phyloP scores from a whole-genome alignment of 768 basidiomycete genomes.

The Cystofilobasidium bisporidii region DNA sequence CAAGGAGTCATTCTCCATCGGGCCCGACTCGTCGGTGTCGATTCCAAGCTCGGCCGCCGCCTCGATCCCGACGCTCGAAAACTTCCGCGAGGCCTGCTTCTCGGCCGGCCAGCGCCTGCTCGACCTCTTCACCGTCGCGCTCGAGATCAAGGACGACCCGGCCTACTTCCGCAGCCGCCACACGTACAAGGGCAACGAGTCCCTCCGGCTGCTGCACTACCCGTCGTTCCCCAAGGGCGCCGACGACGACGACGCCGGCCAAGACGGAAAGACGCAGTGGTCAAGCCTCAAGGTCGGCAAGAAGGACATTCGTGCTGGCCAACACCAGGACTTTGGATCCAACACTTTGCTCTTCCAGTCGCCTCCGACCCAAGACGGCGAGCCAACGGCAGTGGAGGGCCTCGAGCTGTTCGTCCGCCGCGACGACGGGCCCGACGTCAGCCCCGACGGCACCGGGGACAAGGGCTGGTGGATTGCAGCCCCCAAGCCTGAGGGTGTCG shows the following conservation, averaged over 20 bases:
- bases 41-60: neutral
- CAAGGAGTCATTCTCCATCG: constrained; percentile 17
- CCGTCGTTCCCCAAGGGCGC: constrained; percentile 9
- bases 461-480: constrained; percentile 15
- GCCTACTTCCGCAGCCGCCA: constrained; percentile 5
- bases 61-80: neutral
- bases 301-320: constrained; percentile 10
- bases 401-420: constrained; percentile 11
- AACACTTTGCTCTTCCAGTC: constrained; percentile 10
- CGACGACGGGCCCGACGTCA: neutral
- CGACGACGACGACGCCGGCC: neutral
- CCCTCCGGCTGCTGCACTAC: constrained; percentile 9
- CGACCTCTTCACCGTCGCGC: constrained; percentile 6
- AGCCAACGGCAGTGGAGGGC: constrained; percentile 1
- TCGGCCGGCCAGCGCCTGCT: neutral
- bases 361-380: neutral
- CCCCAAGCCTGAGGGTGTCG: constrained; percentile 4
- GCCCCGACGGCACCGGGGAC: neutral
- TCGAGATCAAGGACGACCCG: neutral
- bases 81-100: constrained; percentile 3
- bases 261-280: constrained; percentile 11
- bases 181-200: neutral
- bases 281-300: neutral
- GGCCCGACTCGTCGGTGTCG: neutral
- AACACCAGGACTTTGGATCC: constrained; percentile 10